These are phyloP conservation scores for Glaciozyma antarctica DNA, from an alignment of 768 basidiomycete genomes.

Conservation along the genomic window DNA sequence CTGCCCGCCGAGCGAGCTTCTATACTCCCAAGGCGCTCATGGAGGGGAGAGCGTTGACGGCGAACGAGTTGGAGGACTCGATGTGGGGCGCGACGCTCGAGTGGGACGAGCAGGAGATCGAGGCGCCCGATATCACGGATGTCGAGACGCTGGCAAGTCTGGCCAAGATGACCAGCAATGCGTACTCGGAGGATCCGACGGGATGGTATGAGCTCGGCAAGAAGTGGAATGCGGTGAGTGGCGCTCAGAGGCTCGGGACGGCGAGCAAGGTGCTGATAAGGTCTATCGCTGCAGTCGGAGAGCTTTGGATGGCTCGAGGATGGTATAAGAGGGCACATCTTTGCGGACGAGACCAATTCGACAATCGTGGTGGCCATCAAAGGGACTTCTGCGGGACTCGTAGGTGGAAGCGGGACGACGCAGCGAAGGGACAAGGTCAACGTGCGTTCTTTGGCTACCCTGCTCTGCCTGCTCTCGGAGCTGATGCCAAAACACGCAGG, in stretches of 20 bases:
- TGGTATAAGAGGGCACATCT: constrained; percentile 84
- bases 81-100: constrained; percentile 23
- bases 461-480: too few relatives aligned
- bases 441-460: constrained; percentile 22
- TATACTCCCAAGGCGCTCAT: not conserved
- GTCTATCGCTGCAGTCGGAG: constrained; percentile 44
- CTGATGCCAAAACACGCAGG: constrained; percentile 38
- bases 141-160: constrained; percentile 63
- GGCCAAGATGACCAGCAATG: constrained; percentile 83
- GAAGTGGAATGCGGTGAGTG: constrained; percentile 53
- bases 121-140: constrained; percentile 59
- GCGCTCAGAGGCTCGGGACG: not conserved
- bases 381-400: constrained; percentile 63
- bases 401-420: constrained; percentile 48
- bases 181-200: constrained; percentile 54
- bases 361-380: constrained; percentile 84
- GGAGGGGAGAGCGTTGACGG: not conserved
- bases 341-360: constrained; percentile 69
- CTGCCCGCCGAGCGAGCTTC: constrained; percentile 12
- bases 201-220: constrained; percentile 57
- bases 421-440: constrained; percentile 82
- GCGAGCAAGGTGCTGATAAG: not conserved
- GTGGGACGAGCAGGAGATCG: constrained; percentile 52
- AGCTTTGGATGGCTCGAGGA: constrained; percentile 92
- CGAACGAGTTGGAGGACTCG: constrained; percentile 1